Percentiles rank a stretch among this genome's conserved stretches.
Evolutionary conservation across 225 moss, liverwort and hornwort genomes (phyloP).

Genomic region (Marchantia polymorpha): DNA sequence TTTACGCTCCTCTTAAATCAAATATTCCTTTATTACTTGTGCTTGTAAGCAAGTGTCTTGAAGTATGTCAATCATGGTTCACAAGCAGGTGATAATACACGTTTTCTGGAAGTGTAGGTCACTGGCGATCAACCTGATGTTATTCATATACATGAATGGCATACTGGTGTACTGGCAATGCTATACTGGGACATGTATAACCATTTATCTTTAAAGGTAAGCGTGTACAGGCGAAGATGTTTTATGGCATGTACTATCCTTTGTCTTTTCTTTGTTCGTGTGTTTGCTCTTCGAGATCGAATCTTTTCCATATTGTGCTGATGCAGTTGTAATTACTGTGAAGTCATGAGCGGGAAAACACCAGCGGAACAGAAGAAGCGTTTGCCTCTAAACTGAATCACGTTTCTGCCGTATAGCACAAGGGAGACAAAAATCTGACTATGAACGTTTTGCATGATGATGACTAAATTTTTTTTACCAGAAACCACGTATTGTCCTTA

Average conservation of each 20-base stretch:
- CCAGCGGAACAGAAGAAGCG: neutral
- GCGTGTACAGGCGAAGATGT: neutral
- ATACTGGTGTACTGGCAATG: slow-evolving; percentile 39
- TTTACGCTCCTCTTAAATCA: neutral
- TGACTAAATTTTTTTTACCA: slow-evolving; percentile 19
- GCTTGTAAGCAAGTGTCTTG: neutral
- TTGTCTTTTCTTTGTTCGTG: neutral
- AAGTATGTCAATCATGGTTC: neutral
- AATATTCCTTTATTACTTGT: neutral
- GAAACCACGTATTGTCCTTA: slow-evolving; percentile 46
- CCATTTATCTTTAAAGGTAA: slow-evolving; percentile 45
- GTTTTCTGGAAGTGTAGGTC: slow-evolving; percentile 23
- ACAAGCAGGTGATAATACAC: neutral
- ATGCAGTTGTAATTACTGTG: neutral
- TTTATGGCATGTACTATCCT: neutral
- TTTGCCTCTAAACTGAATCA: too few species aligned
- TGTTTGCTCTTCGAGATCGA: neutral
- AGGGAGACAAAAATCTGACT: too few species aligned
- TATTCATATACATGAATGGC: slow-evolving; percentile 54
- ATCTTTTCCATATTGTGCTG: neutral
- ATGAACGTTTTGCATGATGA: neutral
- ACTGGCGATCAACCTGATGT: slow-evolving; percentile 46
- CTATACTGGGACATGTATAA: slow-evolving; percentile 59
- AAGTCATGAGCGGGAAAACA: neutral
- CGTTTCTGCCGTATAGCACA: too few species aligned